phyloP scores from a whole-genome alignment of 352 stramenopile species.

The Globisporangium acanthophoron region DNA sequence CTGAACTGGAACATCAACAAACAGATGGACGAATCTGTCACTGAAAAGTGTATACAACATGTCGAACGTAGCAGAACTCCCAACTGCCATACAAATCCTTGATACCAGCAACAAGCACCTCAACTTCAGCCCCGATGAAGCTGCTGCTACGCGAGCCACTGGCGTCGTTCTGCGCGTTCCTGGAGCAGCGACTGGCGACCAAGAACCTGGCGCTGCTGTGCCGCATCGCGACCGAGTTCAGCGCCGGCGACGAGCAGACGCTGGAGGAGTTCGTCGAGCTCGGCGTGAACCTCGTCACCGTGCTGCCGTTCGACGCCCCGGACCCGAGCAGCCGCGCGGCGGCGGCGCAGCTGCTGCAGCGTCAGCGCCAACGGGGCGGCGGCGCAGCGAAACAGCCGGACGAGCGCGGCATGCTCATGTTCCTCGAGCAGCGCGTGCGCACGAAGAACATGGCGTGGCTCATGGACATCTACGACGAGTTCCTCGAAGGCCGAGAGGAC shows the following conservation, averaged over 20 bases:
- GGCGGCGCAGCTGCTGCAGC: constrained; percentile 20
- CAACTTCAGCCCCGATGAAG: neutral
- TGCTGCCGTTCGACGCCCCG: constrained; percentile 19
- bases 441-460: constrained; percentile 38
- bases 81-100: too few relatives aligned
- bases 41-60: too few relatives aligned
- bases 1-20: too few relatives aligned
- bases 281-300: constrained; percentile 21
- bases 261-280: constrained; percentile 29
- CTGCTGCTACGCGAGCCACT: neutral
- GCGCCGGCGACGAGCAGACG: constrained; percentile 18
- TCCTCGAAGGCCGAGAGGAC: constrained; percentile 18
- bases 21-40: too few relatives aligned
- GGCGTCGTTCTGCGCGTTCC: constrained; percentile 24
- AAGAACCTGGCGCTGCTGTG: constrained; percentile 22
- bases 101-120: neutral
- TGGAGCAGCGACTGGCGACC: constrained; percentile 25
- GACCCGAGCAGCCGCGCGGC: constrained; percentile 1
- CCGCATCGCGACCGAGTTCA: constrained; percentile 25
- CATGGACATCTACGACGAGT: constrained; percentile 24
- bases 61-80: too few relatives aligned
- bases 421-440: constrained; percentile 19
- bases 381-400: neutral
- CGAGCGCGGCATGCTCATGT: constrained; percentile 14
- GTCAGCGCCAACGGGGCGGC: constrained; percentile 19